Conservation (phyloP, 169 alveolate genomes). For the Blepharisma undulans region DNA sequence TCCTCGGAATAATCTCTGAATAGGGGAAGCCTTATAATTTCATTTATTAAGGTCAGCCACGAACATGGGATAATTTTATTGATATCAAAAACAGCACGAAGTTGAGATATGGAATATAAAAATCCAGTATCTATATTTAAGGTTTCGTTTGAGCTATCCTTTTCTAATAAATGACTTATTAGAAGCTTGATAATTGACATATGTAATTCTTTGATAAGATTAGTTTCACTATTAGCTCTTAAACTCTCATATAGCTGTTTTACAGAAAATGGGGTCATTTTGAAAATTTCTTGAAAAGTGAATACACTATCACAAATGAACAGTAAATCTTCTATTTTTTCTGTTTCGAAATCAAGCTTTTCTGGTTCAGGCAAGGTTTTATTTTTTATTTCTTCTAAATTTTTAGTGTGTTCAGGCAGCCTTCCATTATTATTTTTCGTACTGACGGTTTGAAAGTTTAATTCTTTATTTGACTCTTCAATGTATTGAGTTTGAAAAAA, state of each 20-base stretch:
- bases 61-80: neutral
- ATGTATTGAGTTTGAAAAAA: neutral
- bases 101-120: neutral
- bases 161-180: neutral
- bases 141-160: neutral
- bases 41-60: neutral
- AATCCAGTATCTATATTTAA: neutral
- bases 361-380: neutral
- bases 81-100: neutral
- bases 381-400: neutral
- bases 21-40: neutral
- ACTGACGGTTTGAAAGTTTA: neutral
- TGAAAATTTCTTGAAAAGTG: neutral
- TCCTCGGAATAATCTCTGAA: slow-evolving; percentile 18
- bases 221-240: neutral
- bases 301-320: neutral
- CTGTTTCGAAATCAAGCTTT: neutral
- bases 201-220: slow-evolving; percentile 10
- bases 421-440: neutral
- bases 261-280: neutral
- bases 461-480: neutral
- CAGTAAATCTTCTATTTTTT: neutral
- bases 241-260: neutral
- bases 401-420: neutral
- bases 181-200: neutral